A percentile compares a stretch with the other conserved stretches of the same genome.
These are phyloP conservation scores for Oemleria cerasiformis DNA, from an alignment of 306 rosid species.

Conservation along the genomic window DNA sequence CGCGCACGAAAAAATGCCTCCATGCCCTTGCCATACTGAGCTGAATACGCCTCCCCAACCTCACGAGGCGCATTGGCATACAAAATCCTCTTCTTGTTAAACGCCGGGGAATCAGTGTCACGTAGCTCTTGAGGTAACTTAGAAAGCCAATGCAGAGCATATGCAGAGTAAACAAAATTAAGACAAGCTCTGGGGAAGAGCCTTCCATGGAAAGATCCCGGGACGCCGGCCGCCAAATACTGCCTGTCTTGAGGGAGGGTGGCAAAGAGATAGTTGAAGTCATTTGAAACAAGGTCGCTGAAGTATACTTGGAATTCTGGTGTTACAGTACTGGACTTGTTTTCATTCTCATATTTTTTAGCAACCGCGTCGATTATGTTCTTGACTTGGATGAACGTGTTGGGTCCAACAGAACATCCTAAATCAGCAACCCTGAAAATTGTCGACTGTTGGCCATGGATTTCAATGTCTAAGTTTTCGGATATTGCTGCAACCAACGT, in stretches of 20 bases:
- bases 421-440: background rate
- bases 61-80: background rate
- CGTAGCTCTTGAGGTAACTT: background rate
- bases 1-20: background rate
- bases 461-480: slow-evolving; percentile 8
- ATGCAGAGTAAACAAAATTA: slow-evolving; percentile 10
- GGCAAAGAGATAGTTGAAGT: slow-evolving; percentile 17
- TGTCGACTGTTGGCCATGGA: background rate
- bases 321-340: background rate
- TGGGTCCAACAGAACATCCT: slow-evolving; percentile 28
- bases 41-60: slow-evolving; percentile 16
- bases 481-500: background rate
- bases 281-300: slow-evolving; percentile 17
- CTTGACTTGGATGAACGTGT: slow-evolving; percentile 16
- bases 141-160: slow-evolving; percentile 22
- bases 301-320: slow-evolving; percentile 22
- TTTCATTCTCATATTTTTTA: background rate
- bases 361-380: slow-evolving; percentile 7
- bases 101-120: slow-evolving; percentile 6
- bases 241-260: slow-evolving; percentile 5
- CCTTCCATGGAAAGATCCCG: slow-evolving; percentile 20
- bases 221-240: slow-evolving; percentile 14
- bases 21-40: slow-evolving; percentile 17
- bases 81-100: slow-evolving; percentile 15
- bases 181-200: slow-evolving; percentile 23